Conservation (phyloP, 805 yeast genomes). For the Candida verbasci region DNA sequence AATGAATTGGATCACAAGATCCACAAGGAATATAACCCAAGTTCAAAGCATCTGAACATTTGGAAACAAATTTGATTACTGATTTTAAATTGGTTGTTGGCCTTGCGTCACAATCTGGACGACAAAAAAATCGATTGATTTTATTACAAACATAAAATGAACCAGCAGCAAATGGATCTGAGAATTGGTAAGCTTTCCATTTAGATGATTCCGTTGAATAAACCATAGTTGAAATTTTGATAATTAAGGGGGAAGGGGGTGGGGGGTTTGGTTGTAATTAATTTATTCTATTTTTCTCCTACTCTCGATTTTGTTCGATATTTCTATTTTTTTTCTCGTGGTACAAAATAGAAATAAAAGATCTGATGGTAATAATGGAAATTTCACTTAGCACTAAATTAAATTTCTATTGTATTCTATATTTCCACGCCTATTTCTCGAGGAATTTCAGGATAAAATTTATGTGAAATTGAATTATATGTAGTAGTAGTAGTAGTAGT, state of each 20-base stretch:
- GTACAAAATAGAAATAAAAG: background rate
- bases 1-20: constrained; percentile 49
- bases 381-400: too few relatives aligned
- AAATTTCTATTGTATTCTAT: too few relatives aligned
- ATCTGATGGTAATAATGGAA: too few relatives aligned
- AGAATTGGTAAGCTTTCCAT: constrained; percentile 63
- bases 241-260: background rate
- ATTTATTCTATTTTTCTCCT: too few relatives aligned
- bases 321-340: background rate
- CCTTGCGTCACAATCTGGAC: constrained; percentile 63
- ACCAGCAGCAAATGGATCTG: constrained; percentile 63
- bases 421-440: too few relatives aligned
- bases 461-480: too few relatives aligned
- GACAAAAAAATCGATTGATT: constrained; percentile 44
- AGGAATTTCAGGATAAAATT: too few relatives aligned
- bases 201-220: constrained; percentile 43
- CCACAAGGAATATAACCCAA: constrained; percentile 50
- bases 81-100: constrained; percentile 38
- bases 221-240: constrained; percentile 13
- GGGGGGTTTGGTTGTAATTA: too few relatives aligned
- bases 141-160: constrained; percentile 51
- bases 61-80: constrained; percentile 43
- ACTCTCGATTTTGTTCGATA: too few relatives aligned
- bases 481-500: too few relatives aligned
- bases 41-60: constrained; percentile 37